Evolutionary conservation across 306 rosid species (phyloP).

Genomic region (Dryas alaskensis): DNA sequence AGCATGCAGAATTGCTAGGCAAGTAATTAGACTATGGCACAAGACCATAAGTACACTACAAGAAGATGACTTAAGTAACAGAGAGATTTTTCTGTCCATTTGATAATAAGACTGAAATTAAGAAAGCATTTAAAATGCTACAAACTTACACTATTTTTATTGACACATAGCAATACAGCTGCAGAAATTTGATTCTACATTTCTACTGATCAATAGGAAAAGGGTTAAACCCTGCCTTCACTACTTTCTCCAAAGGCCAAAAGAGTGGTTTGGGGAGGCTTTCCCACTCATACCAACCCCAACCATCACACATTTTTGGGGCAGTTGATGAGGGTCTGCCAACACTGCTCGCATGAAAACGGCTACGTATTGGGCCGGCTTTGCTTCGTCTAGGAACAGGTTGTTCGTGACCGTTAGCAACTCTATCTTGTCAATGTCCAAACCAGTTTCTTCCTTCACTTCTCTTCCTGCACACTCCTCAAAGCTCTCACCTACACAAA

Average conservation of each 20-base stretch:
- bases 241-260: conserved; percentile 56
- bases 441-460: conserved; percentile 68
- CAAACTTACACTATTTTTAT: too few relatives aligned
- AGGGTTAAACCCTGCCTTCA: conserved; percentile 51
- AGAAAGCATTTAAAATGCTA: too few relatives aligned
- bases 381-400: conserved; percentile 35
- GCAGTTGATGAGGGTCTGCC: conserved; percentile 33
- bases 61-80: too few relatives aligned
- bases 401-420: conserved; percentile 45
- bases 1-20: too few relatives aligned
- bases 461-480: conserved; percentile 70
- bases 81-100: too few relatives aligned
- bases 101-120: too few relatives aligned
- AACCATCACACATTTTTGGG: conserved; percentile 61
- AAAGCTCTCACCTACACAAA: conserved; percentile 58
- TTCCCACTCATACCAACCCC: conserved; percentile 73
- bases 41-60: too few relatives aligned
- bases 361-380: conserved; percentile 51
- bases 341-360: conserved; percentile 45
- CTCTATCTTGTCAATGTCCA: conserved; percentile 42
- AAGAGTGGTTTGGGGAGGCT: conserved; percentile 61
- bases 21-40: too few relatives aligned
- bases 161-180: not conserved
- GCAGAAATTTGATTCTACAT: not conserved
- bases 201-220: conserved; percentile 26